These are phyloP conservation scores for Eimeria brunetti DNA, from an alignment of 169 alveolate genomes.

Conservation along the genomic window DNA sequence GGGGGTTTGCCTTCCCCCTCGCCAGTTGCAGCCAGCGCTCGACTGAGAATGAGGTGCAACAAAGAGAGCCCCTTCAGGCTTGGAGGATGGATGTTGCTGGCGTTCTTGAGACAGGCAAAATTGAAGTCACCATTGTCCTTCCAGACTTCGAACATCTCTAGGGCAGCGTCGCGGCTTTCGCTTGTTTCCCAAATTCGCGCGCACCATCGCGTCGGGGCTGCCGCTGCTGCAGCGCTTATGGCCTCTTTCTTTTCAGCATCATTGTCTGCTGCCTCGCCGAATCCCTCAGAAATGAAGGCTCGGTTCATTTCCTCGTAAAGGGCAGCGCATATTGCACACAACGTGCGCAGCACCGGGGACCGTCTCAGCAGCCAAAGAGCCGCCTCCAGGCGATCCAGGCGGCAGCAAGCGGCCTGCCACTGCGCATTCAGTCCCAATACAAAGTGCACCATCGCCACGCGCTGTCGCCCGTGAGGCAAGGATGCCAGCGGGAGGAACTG, in stretches of 20 bases:
- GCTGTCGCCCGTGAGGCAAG: constrained; percentile 32
- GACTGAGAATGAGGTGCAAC: constrained; percentile 41
- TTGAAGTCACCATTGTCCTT: constrained; percentile 56
- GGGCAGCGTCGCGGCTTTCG: constrained; percentile 8
- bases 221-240: background rate
- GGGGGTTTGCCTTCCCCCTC: background rate
- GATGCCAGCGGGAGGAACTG: constrained; percentile 38
- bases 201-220: background rate
- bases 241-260: background rate
- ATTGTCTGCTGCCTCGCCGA: background rate
- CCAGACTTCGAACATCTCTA: constrained; percentile 30
- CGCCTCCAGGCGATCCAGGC: constrained; percentile 24
- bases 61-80: background rate
- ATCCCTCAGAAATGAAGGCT: background rate
- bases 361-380: background rate
- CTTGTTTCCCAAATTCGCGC: background rate
- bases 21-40: background rate
- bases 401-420: constrained; percentile 19
- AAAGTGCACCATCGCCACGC: constrained; percentile 25
- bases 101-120: constrained; percentile 24
- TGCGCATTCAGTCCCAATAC: constrained; percentile 32
- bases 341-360: background rate
- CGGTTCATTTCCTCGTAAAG: constrained; percentile 15
- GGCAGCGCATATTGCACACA: constrained; percentile 10
- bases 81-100: constrained; percentile 23